Percentiles rank a stretch among this genome's conserved stretches.
Evolutionary conservation across 371 early-diverging fungal genomes (phyloP).

Genomic region (Lichtheimia ornata): DNA sequence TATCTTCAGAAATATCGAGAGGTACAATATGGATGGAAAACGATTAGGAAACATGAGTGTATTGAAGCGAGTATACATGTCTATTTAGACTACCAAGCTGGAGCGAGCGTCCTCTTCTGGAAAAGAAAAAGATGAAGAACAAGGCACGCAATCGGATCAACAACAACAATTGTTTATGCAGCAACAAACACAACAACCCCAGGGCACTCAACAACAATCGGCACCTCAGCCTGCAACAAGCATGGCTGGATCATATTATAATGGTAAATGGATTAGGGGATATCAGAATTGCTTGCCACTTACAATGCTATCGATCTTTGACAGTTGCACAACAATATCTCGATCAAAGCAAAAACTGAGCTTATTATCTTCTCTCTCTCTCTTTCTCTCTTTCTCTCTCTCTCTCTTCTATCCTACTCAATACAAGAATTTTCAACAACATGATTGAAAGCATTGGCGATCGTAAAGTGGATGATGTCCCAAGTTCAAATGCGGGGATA

Average conservation of each 20-base stretch:
- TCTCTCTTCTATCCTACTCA: too few species aligned
- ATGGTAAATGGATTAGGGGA: constrained; percentile 11
- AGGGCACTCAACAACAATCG: constrained; percentile 12
- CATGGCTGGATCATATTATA: constrained; percentile 20
- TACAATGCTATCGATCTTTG: too few species aligned
- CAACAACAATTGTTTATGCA: constrained; percentile 28
- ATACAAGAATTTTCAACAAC: too few species aligned
- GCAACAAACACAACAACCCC: constrained; percentile 22
- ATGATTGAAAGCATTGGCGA: too few species aligned
- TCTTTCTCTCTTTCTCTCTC: too few species aligned
- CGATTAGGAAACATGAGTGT: background rate
- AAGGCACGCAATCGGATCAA: constrained; percentile 2
- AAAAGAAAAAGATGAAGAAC: constrained; percentile 56
- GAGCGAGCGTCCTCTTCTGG: constrained; percentile 51
- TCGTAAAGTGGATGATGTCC: too few species aligned
- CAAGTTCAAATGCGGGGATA: too few species aligned
- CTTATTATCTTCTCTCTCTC: too few species aligned
- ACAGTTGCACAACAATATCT: too few species aligned
- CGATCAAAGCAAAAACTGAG: too few species aligned
- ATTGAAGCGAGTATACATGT: background rate
- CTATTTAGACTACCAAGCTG: constrained; percentile 54
- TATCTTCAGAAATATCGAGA: constrained; percentile 94
- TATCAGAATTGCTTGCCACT: too few species aligned
- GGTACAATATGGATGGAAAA: constrained; percentile 32
- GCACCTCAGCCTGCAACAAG: constrained; percentile 3